Percentiles rank a stretch among this genome's conserved stretches.
Conservation (phyloP, 2,329 filamentous ascomycete species). For the Colletotrichum kahawae region DNA sequence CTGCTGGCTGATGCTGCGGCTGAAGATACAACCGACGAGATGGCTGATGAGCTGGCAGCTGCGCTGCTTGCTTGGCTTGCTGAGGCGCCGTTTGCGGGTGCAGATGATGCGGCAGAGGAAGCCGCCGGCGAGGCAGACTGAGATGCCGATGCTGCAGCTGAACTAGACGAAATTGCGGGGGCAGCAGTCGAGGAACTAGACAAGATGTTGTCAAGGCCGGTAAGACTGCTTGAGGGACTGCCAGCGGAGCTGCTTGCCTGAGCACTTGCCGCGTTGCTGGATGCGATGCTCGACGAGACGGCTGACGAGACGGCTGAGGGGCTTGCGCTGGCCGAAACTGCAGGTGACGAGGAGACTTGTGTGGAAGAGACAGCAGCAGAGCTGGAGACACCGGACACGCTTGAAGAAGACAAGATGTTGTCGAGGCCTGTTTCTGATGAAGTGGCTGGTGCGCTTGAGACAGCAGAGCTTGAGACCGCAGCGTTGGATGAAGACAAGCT, state of each 20-base stretch:
- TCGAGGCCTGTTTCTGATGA: not conserved
- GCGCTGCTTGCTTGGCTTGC: not conserved
- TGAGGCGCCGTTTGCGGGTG: not conserved
- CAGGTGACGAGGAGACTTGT: not conserved
- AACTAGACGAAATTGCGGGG: not conserved
- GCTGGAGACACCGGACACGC: not conserved
- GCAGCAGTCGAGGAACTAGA: not conserved
- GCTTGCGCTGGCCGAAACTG: not conserved
- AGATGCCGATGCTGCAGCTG: not conserved
- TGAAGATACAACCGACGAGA: not conserved
- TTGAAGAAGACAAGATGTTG: not conserved
- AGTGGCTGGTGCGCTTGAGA: not conserved
- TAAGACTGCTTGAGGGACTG: not conserved
- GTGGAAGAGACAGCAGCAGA: not conserved
- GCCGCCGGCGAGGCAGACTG: not conserved
- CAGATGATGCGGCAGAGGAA: not conserved
- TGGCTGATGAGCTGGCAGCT: not conserved
- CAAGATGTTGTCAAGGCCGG: not conserved
- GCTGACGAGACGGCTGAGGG: not conserved
- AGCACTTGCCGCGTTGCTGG: not conserved
- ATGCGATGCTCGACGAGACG: not conserved
- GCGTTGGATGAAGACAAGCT: not conserved
- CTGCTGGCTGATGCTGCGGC: not conserved
- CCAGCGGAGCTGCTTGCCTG: not conserved
- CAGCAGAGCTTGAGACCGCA: not conserved